phyloP scores from a whole-genome alignment of 179 eudicot species.

The Gypsophila paniculata region DNA sequence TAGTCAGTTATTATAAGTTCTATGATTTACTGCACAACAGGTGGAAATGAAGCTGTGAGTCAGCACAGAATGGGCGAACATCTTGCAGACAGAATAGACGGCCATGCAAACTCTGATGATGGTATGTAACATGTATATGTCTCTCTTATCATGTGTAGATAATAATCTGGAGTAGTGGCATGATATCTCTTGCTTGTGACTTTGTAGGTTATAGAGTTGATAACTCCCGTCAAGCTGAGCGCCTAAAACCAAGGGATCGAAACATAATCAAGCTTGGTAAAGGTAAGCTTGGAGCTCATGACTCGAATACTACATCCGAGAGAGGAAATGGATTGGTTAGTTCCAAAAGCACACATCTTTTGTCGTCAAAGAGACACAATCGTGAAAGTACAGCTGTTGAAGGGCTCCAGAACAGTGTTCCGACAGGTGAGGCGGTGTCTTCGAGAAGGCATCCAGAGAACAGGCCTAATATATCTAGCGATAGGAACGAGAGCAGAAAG shows the following conservation, averaged over 20 bases:
- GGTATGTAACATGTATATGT: constrained; percentile 20
- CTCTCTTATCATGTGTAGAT: neutral
- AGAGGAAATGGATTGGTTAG: constrained; percentile 42
- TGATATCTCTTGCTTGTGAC: constrained; percentile 8
- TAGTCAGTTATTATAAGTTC: constrained; percentile 1
- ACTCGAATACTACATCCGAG: constrained; percentile 30
- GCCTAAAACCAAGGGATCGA: constrained; percentile 39
- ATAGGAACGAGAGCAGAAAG: constrained; percentile 31
- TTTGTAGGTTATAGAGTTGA: constrained; percentile 45
- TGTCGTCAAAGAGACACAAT: constrained; percentile 33
- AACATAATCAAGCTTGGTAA: constrained; percentile 61
- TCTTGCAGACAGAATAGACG: constrained; percentile 28
- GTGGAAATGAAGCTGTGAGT: constrained; percentile 58
- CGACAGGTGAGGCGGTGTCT: constrained; percentile 43
- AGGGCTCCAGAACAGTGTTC: constrained; percentile 31
- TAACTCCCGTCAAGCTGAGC: constrained; percentile 32
- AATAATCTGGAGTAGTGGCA: neutral
- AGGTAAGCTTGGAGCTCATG: constrained; percentile 37
- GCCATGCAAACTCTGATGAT: constrained; percentile 35
- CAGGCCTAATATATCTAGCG: constrained; percentile 32
- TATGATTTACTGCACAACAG: constrained; percentile 11
- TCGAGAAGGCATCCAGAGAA: constrained; percentile 46
- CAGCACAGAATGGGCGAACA: constrained; percentile 37
- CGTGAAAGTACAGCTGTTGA: constrained; percentile 29
- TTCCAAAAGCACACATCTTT: constrained; percentile 30